Evolutionary conservation across 2,329 filamentous ascomycete species (phyloP).

Genomic region (Trichoderma afroharzianum): DNA sequence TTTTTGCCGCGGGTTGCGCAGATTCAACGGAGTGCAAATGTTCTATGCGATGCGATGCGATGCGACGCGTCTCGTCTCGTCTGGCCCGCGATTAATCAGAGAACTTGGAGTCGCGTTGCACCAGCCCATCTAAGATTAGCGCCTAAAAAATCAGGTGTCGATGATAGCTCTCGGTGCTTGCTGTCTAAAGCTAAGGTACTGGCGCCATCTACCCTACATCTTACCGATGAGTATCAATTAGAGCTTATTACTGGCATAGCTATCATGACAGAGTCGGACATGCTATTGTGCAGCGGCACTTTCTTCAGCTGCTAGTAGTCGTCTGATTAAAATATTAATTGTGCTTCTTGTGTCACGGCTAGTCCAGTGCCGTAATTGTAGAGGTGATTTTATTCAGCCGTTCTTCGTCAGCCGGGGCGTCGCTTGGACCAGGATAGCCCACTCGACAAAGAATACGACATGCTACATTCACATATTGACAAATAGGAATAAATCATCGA

Average conservation of each 20-base stretch:
- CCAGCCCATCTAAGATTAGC: slow-evolving; percentile 23
- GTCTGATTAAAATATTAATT: background rate
- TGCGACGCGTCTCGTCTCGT: slow-evolving; percentile 19
- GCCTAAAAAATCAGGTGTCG: slow-evolving; percentile 24
- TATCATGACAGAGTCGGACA: background rate
- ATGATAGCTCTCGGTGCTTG: background rate
- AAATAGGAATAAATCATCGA: background rate
- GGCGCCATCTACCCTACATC: background rate
- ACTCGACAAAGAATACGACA: background rate
- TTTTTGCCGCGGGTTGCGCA: slow-evolving; percentile 17
- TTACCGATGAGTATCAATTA: background rate
- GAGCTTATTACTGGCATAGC: background rate
- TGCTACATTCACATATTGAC: background rate
- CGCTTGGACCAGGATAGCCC: background rate
- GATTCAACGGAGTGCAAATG: slow-evolving; percentile 1
- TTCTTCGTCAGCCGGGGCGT: background rate
- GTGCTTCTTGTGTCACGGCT: background rate
- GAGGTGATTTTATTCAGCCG: background rate
- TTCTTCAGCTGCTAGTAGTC: background rate
- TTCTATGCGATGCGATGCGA: slow-evolving; percentile 23
- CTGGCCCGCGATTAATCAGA: slow-evolving; percentile 17
- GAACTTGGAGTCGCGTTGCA: slow-evolving; percentile 24
- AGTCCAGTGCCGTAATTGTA: background rate
- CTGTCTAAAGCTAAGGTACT: background rate
- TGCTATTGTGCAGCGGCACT: background rate